Base-by-base conservation (phyloP, 495 filamentous ascomycete genomes). In the Penicillium cinerascens region DNA sequence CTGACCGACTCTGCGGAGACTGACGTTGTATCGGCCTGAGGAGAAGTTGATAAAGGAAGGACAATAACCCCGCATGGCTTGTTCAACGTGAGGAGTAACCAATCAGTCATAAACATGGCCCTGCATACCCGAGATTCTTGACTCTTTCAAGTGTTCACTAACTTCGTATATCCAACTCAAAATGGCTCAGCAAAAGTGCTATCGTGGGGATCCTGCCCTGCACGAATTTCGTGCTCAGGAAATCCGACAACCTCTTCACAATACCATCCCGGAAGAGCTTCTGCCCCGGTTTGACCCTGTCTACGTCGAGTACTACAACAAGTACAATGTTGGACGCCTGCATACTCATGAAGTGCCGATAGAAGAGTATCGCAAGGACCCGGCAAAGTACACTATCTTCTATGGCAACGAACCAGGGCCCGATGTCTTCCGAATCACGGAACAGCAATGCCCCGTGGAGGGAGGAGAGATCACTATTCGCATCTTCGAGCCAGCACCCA, bases 301-400 rank as follows among this genome's bases (percentile, higher is more conserved):
- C 42, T 74, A 69, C 44, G 63, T 70, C 9, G 61, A 66, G 36
- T 56, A 72, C 54, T 69, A 71, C 60, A 66, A 69, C 51, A 61
- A 70, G 51, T 62, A 71, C 64, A 66, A 71, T 48, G 62, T 59
- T n/a, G 70, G 73, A 21, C 58, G 74, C 38, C 58, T 76, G 13
- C 66, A 73, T 57, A 67, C 69, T 5, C 69, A 76, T 38, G 66
- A 74, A 47, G 65, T 74, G 21, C 61, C 69, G 17, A 77, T 79
- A 27, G 65, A 78, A 43, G 66, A 75, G 7, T 64, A 75, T 64
- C 49, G 71, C 38, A 75, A 60, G 60, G 69, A 62, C 23, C 76
- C 78, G 10, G 66, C 53, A 22, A 61, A 61, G 16, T 74, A 70
- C 44, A 48, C 57, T 25, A 70, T 61, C 35, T 56, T 55, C 16